A percentile compares a stretch with the other conserved stretches of the same genome.
Evolutionary conservation across 2,329 filamentous ascomycete genomes (phyloP).

Genomic region (Epichloe glyceriae): DNA sequence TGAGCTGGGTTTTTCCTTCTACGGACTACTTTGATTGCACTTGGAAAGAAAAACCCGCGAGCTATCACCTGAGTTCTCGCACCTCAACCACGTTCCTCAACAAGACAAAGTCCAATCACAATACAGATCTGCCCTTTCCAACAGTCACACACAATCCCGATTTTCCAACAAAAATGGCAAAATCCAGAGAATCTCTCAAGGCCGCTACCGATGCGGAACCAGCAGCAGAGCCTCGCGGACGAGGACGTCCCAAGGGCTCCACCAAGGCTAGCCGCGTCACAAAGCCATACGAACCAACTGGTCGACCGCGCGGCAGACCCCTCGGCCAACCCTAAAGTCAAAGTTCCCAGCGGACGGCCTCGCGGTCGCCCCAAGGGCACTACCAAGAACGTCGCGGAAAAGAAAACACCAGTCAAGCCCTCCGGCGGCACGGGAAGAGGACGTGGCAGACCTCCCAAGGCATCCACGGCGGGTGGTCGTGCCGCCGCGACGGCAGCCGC

Average conservation of each 20-base stretch:
- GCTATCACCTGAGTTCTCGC: too few relatives aligned
- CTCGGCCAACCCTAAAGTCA: slow-evolving; percentile 18
- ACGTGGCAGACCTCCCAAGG: slow-evolving; percentile 17
- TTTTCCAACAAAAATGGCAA: slow-evolving; percentile 1
- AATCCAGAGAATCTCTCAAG: slow-evolving; percentile 3
- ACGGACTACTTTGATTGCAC: too few relatives aligned
- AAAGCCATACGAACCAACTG: slow-evolving; percentile 24
- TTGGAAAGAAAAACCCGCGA: too few relatives aligned
- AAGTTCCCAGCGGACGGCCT: slow-evolving; percentile 28
- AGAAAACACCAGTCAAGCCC: slow-evolving; percentile 7
- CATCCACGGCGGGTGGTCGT: slow-evolving; percentile 12
- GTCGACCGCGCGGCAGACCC: slow-evolving; percentile 32
- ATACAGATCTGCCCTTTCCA: neutral
- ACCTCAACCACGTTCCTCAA: too few relatives aligned
- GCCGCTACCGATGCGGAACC: neutral
- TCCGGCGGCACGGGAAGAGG: slow-evolving; percentile 9
- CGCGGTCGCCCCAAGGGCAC: slow-evolving; percentile 35
- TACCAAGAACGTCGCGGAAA: slow-evolving; percentile 16
- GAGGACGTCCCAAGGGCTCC: slow-evolving; percentile 1
- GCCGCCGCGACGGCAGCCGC: slow-evolving; percentile 6
- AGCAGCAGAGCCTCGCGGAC: neutral
- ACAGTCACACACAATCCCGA: neutral
- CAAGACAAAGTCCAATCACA: too few relatives aligned
- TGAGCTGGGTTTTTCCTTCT: too few relatives aligned
- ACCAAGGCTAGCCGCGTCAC: slow-evolving; percentile 10